Conservation (phyloP, 352 stramenopile species). For the Phytophthora sp. region DNA sequence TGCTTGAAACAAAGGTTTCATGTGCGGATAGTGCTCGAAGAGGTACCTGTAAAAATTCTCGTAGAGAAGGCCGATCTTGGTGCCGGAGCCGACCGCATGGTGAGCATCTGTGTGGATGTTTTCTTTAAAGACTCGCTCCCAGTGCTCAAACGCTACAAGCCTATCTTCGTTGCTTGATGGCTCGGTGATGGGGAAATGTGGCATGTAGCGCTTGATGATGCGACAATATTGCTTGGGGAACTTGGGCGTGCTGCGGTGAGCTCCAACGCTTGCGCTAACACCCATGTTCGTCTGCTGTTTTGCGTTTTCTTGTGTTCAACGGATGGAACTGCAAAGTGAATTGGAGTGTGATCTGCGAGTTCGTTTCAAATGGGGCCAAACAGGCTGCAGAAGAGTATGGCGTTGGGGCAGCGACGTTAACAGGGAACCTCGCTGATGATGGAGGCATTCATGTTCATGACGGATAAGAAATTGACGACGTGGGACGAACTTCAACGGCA, state of each 20-base stretch:
- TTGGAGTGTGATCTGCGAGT: background rate
- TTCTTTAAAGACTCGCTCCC: constrained; percentile 71
- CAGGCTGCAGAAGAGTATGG: background rate
- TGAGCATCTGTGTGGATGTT: constrained; percentile 68
- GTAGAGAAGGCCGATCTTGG: constrained; percentile 62
- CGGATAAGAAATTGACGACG: background rate
- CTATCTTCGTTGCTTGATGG: constrained; percentile 57
- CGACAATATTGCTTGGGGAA: constrained; percentile 73
- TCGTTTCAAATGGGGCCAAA: background rate
- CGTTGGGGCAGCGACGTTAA: background rate
- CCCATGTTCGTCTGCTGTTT: constrained; percentile 35
- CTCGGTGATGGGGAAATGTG: constrained; percentile 60
- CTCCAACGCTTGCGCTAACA: constrained; percentile 27
- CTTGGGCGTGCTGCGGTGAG: constrained; percentile 24
- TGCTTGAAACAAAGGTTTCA: constrained; percentile 68
- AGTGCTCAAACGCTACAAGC: constrained; percentile 61
- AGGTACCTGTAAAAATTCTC: constrained; percentile 73
- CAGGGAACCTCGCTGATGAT: background rate
- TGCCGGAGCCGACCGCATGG: constrained; percentile 44
- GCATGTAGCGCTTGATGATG: constrained; percentile 68
- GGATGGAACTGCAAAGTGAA: constrained; percentile 13
- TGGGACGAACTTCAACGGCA: background rate
- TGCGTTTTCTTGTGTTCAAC: background rate
- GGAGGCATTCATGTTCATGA: background rate
- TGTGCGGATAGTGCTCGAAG: constrained; percentile 61